phyloP scores from a whole-genome alignment of 1,139 yeast genomes.

The Candida glucosophila region DNA sequence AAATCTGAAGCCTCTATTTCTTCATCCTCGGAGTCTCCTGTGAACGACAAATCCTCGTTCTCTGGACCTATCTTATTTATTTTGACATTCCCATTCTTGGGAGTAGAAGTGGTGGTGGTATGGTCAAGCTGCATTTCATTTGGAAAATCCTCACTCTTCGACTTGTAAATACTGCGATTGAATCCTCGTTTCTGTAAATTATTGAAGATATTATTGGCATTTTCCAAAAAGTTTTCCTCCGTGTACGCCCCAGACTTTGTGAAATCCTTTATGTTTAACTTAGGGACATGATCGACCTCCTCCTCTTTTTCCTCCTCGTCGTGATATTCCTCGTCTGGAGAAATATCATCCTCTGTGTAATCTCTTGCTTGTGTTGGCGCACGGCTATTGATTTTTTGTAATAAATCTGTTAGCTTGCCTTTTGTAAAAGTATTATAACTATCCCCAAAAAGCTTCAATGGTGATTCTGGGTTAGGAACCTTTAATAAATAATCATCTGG shows the following conservation, averaged over 20 bases:
- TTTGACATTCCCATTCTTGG: constrained; percentile 17
- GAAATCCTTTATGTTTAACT: constrained; percentile 23
- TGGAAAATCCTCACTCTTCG: too few species aligned
- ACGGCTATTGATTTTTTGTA: constrained; percentile 18
- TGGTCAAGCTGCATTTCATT: constrained; percentile 3
- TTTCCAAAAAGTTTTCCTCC: constrained; percentile 27
- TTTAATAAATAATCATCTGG: constrained; percentile 7
- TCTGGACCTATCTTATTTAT: constrained; percentile 8
- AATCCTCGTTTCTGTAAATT: constrained; percentile 30
- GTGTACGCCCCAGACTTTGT: constrained; percentile 24
- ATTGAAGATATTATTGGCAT: constrained; percentile 33
- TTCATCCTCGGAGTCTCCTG: constrained; percentile 24
- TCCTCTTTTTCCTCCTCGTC: constrained; percentile 1
- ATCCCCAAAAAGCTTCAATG: constrained; percentile 31
- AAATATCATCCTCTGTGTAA: not conserved
- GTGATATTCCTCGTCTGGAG: not conserved
- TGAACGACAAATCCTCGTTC: constrained; percentile 24
- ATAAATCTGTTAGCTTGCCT: constrained; percentile 24
- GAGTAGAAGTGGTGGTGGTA: constrained; percentile 32
- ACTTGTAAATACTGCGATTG: too few species aligned
- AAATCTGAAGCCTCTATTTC: constrained; percentile 1
- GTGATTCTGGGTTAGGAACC: constrained; percentile 24
- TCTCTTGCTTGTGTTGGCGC: constrained; percentile 7
- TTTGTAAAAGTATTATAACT: constrained; percentile 37
- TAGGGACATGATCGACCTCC: constrained; percentile 4